Evolutionary conservation across 1,139 yeast species (phyloP), one percentile per base, ranked within the genome.

Genomic region (Insectozyma bohioensis): DNA sequence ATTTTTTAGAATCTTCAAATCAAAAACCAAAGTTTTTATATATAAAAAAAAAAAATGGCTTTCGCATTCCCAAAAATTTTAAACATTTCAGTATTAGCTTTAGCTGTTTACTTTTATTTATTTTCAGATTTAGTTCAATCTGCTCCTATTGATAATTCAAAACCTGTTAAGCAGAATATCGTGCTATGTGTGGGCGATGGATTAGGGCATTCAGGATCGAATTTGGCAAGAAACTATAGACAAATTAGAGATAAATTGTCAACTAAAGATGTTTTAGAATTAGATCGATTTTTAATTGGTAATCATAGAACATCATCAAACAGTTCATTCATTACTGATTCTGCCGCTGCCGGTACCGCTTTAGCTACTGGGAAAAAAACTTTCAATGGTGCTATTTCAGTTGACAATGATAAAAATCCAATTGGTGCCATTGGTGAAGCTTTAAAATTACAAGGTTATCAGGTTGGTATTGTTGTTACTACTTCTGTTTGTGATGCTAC

Each of bases 341-440:
- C 92, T 12, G 96, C 96, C 5, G 96, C 96, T 4, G 96, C 95
- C 12, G 96, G 95, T 15, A 86, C 95, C 5, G 95, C 95, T 0
- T 86, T 85, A 51, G 68, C 92, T 1, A 84, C 95, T 56, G 90
- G 78, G 3, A 48, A 78, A 45, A 86, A 87, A 61, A 63, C 87
- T 8, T 85, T 84, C 58, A 87, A 87, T 54, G 90, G 88, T 8
- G 95, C 92, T n/a, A 82, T 86, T 51, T 92, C 85, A 8, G 94
- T 87, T 15, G 71, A 68, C 39, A 75, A 84, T 1, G 61, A 67
- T 18, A 63, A 69, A 31, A 49, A 54, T 20, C 92, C 95, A 5
- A 81, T 95, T 54, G 95, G 95, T 7, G 85, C 95, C 2, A 62
- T 87, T 22, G 63, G 87, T 42, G 96, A 87, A 58, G 94, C 94